Conservation (phyloP, 768 basidiomycete species). For the Russula sp. region DNA sequence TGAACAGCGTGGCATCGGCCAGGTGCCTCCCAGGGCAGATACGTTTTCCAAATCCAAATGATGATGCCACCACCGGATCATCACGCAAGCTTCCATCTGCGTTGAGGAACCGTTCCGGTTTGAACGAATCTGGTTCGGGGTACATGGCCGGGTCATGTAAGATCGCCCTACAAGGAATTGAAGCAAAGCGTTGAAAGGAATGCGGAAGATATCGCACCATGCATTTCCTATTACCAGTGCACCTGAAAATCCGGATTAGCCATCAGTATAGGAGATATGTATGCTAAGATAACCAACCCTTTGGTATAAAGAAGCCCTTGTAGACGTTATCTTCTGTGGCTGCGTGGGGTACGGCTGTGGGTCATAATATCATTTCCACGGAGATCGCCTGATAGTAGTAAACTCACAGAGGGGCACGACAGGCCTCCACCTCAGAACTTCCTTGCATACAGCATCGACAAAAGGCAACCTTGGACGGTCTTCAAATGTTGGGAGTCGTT, state of each 20-base stretch:
- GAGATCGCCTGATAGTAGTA: too few relatives aligned
- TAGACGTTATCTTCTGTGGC: constrained; percentile 24
- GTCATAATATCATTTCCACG: neutral
- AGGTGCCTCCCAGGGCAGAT: constrained; percentile 19
- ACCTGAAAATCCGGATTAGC: neutral
- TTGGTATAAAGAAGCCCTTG: constrained; percentile 26
- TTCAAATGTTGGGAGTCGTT: constrained; percentile 26
- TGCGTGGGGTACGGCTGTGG: constrained; percentile 22
- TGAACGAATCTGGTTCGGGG: constrained; percentile 23
- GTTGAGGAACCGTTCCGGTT: constrained; percentile 23
- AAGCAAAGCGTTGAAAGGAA: neutral
- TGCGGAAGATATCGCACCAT: neutral
- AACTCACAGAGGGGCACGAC: constrained; percentile 21
- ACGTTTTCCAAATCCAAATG: constrained; percentile 10
- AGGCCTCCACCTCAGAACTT: constrained; percentile 24
- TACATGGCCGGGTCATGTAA: constrained; percentile 21
- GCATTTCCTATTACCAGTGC: neutral
- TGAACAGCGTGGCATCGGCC: constrained; percentile 4
- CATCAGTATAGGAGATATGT: neutral
- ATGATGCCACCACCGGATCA: neutral
- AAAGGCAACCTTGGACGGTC: constrained; percentile 26
- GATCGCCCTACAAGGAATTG: constrained; percentile 19
- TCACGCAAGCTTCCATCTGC: constrained; percentile 4
- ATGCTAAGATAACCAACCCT: constrained; percentile 9
- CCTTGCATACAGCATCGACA: constrained; percentile 23